Percentiles rank a stretch among this genome's conserved stretches.
Evolutionary conservation across 768 basidiomycete species (phyloP).

Genomic region (Collybia sp.): DNA sequence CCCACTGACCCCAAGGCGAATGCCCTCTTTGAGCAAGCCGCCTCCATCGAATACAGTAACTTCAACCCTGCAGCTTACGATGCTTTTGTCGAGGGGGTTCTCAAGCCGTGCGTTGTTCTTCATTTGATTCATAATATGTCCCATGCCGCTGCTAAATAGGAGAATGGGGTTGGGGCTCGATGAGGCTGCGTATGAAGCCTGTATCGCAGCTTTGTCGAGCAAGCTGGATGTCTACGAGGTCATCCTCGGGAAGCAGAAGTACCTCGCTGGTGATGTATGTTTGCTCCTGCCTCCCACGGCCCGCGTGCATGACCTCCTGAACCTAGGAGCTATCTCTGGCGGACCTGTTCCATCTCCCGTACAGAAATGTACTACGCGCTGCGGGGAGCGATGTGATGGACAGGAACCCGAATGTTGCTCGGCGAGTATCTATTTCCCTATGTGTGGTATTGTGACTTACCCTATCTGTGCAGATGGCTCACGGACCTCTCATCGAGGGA

Average conservation of each 20-base stretch:
- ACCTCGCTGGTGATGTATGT: slow-evolving; percentile 50
- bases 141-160: too few species aligned
- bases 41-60: slow-evolving; percentile 45
- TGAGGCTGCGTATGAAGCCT: slow-evolving; percentile 15
- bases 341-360: neutral
- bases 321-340: neutral
- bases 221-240: slow-evolving; percentile 48
- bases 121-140: slow-evolving; percentile 12
- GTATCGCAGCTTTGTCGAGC: slow-evolving; percentile 21
- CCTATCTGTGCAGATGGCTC: slow-evolving; percentile 38
- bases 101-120: slow-evolving; percentile 38
- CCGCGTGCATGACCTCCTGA: neutral
- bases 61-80: slow-evolving; percentile 45
- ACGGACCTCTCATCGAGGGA: slow-evolving; percentile 40
- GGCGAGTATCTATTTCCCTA: slow-evolving; percentile 17
- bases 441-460: neutral
- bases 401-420: slow-evolving; percentile 38
- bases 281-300: slow-evolving; percentile 6
- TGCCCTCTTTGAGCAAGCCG: slow-evolving; percentile 49
- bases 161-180: slow-evolving; percentile 4
- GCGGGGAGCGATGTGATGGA: slow-evolving; percentile 24
- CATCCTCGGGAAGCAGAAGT: slow-evolving; percentile 49
- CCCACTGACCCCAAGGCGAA: slow-evolving; percentile 33
- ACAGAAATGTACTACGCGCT: neutral
- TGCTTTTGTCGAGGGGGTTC: slow-evolving; percentile 41